Evolutionary conservation across 768 basidiomycete genomes (phyloP).

Genomic region (Candolleomyces efflorescens): DNA sequence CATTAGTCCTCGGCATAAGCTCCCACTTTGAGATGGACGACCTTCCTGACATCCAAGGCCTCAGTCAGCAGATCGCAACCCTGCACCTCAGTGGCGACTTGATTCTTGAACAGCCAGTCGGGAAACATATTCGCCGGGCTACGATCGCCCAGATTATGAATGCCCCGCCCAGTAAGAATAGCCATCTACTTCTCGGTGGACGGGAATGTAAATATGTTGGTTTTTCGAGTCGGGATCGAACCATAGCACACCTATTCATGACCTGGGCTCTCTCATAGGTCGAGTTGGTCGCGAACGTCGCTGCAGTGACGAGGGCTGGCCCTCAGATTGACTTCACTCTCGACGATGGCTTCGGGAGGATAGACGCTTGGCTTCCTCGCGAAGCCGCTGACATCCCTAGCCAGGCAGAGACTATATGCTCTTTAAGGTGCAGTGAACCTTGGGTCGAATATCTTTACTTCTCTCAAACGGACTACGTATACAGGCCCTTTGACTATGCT

Average conservation of each 20-base stretch:
- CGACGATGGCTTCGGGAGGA: neutral
- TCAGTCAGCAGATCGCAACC: neutral
- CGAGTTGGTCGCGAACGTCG: conserved; percentile 9
- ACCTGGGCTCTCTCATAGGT: neutral
- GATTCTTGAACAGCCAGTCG: neutral
- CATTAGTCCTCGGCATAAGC: neutral
- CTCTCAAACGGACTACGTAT: neutral
- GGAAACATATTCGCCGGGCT: conserved; percentile 3
- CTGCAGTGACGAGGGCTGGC: neutral
- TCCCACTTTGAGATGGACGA: neutral
- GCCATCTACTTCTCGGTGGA: conserved; percentile 7
- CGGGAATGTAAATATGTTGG: conserved; percentile 8
- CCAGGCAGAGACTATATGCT: neutral
- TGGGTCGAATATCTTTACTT: neutral
- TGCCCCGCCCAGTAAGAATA: neutral
- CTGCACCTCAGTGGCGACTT: neutral
- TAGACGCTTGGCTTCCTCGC: neutral
- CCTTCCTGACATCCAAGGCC: neutral
- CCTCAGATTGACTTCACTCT: neutral
- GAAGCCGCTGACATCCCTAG: neutral
- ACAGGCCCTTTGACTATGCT: conserved; percentile 3
- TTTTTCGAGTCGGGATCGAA: neutral
- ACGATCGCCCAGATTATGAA: conserved; percentile 7
- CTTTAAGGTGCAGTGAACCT: neutral
- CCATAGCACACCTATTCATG: neutral